Evolutionary conservation across 805 yeast genomes (phyloP).

Genomic region (Candida palmyrensis): DNA sequence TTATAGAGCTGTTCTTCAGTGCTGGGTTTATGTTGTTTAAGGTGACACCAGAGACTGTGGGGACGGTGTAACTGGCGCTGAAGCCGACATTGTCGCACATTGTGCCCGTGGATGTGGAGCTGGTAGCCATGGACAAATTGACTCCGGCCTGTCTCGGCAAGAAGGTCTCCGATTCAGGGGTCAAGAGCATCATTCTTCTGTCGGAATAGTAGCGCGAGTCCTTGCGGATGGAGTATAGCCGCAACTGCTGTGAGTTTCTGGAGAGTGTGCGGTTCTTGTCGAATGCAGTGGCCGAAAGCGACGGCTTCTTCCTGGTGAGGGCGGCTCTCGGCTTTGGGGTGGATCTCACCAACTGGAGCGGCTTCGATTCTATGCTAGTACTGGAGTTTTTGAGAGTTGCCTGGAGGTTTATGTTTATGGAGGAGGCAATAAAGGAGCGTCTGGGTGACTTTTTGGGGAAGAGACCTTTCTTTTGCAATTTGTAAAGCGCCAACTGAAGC

Average conservation of each 20-base stretch:
- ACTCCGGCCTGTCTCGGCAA: slow-evolving; percentile 4
- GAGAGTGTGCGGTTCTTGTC: slow-evolving; percentile 4
- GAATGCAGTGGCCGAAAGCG: slow-evolving; percentile 13
- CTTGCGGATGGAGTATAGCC: slow-evolving; percentile 34
- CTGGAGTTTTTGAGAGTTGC: not conserved
- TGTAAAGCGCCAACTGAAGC: slow-evolving; percentile 37
- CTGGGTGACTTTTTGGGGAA: not conserved
- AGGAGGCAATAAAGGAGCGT: not conserved
- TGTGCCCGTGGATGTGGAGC: slow-evolving; percentile 7
- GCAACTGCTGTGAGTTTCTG: slow-evolving; percentile 17
- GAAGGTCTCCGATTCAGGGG: not conserved
- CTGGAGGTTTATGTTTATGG: slow-evolving; percentile 1
- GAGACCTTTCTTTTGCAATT: slow-evolving; percentile 18
- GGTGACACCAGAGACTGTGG: not conserved
- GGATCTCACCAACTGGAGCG: no score
- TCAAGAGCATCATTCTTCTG: slow-evolving; percentile 1
- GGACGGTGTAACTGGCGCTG: slow-evolving; percentile 1
- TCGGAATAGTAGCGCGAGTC: slow-evolving; percentile 25
- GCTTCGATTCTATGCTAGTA: no score
- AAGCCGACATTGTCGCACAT: not conserved
- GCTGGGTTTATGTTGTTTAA: slow-evolving; percentile 7
- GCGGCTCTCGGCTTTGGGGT: slow-evolving; percentile 9
- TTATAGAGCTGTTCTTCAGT: not conserved
- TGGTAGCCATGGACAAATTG: slow-evolving; percentile 2
- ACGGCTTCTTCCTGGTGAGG: slow-evolving; percentile 9